Evolutionary conservation across 768 basidiomycete genomes (phyloP), one percentile per base, ranked within the genome.

Genomic region (Pulveroboletus ravenelii): DNA sequence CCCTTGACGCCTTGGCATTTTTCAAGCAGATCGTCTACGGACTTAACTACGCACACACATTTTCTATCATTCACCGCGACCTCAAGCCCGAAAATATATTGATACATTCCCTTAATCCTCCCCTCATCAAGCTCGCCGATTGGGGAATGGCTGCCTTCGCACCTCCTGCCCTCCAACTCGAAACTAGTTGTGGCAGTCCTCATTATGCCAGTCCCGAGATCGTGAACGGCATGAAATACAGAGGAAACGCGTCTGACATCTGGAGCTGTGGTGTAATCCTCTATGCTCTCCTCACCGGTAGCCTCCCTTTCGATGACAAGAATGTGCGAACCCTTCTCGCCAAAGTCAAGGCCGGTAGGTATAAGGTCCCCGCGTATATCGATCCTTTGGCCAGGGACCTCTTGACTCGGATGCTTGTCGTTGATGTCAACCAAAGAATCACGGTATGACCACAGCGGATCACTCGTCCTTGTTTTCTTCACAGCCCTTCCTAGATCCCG

Each of bases 61-160:
- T 96, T 75, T 94, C 93, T 56, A 96, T 98, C 71, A 92, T 93
- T 53, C 95, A 97, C 71, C 89, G 95, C 23, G 95, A 99, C 69
- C 82, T 99, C 60, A 98, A 98, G 68, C 95, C 95, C 3, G 95
- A 98, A 74, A 97, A 97, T 63, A 88, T 98, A 45, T 76, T 99
- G 35, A 87, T 98, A 47, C 87, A 93, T 41, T 85, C 87, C 38
- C 72, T 89, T 48, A 76, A 79, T 34, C 87, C 87, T 29, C 86
- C 86, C 34, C 76, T 92, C 62, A 80, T 98, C 74, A 98, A 97
- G 75, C 89, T 98, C 38, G 94, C 93, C 20, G 95, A 97, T 70
- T 97, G 95, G 83, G 95, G 95, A 18, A 96, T 97, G 95, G 94
- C 95, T 23, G 90, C 94, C 10, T 90, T 96, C 62, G 90, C 93